Evolutionary conservation across 2,329 filamentous ascomycete species (phyloP).

Genomic region (Sporothrix brunneoviolacea): DNA sequence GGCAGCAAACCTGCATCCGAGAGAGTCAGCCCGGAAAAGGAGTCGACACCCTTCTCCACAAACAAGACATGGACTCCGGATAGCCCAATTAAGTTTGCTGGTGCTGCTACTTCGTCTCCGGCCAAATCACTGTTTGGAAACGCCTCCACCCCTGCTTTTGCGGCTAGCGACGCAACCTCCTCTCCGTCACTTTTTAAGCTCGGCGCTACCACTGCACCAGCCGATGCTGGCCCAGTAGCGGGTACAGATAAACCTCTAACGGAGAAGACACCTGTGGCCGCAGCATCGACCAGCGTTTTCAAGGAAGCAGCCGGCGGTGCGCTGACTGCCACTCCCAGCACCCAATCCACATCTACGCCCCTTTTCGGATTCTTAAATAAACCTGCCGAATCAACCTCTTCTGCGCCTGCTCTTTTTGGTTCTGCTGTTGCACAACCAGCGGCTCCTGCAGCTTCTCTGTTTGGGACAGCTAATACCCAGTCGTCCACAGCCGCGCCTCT

Average conservation of each 20-base stretch:
- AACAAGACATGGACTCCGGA: slow-evolving; percentile 45
- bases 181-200: slow-evolving; percentile 8
- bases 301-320: background rate
- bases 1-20: slow-evolving; percentile 25
- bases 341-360: background rate
- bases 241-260: background rate
- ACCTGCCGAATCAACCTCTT: slow-evolving; percentile 2
- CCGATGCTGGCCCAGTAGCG: background rate
- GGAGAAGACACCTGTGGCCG: background rate
- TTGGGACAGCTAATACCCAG: background rate
- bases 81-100: slow-evolving; percentile 49
- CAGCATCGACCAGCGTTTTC: background rate
- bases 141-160: background rate
- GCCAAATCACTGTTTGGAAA: slow-evolving; percentile 17
- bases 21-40: slow-evolving; percentile 39
- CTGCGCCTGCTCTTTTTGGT: background rate
- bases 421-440: slow-evolving; percentile 3
- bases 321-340: background rate
- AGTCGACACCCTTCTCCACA: slow-evolving; percentile 22
- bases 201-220: slow-evolving; percentile 8
- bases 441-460: slow-evolving; percentile 17
- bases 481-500: background rate
- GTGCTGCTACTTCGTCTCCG: slow-evolving; percentile 16
- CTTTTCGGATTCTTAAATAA: slow-evolving; percentile 9
- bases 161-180: background rate